A percentile compares a stretch with the other conserved stretches of the same genome.
phyloP scores from a whole-genome alignment of 2,329 filamentous ascomycete species.

The Beauveria medogensis region DNA sequence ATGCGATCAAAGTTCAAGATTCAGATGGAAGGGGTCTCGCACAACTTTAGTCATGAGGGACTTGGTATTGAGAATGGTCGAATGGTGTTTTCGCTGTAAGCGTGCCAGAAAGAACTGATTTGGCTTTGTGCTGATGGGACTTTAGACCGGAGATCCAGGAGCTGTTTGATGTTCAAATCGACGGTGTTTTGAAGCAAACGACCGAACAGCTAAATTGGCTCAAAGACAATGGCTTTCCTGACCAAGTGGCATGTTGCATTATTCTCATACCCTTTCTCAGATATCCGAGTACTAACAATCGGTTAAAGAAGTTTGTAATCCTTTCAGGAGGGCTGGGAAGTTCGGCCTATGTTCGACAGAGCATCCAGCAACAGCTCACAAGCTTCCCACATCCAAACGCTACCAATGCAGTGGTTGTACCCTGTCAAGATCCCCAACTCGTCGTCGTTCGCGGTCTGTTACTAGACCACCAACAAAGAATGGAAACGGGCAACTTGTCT shows the following conservation, averaged over 20 bases:
- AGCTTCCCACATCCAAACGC: conserved; percentile 28
- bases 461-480: conserved; percentile 40
- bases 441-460: conserved; percentile 47
- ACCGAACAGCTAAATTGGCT: conserved; percentile 34
- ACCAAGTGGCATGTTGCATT: conserved; percentile 26
- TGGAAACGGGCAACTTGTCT: conserved; percentile 30
- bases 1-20: conserved; percentile 33
- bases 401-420: conserved; percentile 29
- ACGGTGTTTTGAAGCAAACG: conserved; percentile 30
- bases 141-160: conserved; percentile 33
- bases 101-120: background rate
- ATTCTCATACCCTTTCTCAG: background rate
- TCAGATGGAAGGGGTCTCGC: conserved; percentile 34
- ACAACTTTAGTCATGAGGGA: conserved; percentile 29
- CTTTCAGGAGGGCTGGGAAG: conserved; percentile 39
- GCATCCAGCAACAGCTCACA: conserved; percentile 29
- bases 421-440: conserved; percentile 43
- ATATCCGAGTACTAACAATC: background rate
- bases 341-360: conserved; percentile 37
- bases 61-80: conserved; percentile 31
- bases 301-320: conserved; percentile 30
- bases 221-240: conserved; percentile 19
- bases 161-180: conserved; percentile 34
- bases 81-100: conserved; percentile 32
- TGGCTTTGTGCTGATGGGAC: background rate